These are phyloP conservation scores for Cryptococcus wingfieldii DNA, from an alignment of 1,284 basidiomycete genomes.

Conservation along the genomic window DNA sequence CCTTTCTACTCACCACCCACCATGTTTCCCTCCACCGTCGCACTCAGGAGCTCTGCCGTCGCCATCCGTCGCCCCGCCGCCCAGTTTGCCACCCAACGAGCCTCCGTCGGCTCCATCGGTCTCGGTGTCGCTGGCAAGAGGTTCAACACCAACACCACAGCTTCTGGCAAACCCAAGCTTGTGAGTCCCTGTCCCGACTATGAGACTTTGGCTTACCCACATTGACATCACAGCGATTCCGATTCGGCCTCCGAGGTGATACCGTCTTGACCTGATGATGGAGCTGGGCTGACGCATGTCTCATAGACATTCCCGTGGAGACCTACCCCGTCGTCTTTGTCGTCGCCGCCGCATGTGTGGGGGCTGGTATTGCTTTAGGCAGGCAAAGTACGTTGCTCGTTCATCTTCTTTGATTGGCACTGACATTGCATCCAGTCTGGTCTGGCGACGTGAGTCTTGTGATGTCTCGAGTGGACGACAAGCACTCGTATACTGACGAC, in stretches of 20 bases:
- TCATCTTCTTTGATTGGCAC: too few species aligned
- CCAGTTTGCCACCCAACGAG: constrained; percentile 5
- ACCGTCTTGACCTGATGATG: background rate
- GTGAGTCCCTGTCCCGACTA: constrained; percentile 21
- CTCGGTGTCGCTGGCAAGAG: constrained; percentile 26
- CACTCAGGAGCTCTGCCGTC: constrained; percentile 13
- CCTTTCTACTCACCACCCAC: background rate
- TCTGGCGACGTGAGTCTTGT: background rate
- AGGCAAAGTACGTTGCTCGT: constrained; percentile 19
- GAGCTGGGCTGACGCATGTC: background rate
- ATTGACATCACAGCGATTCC: constrained; percentile 35
- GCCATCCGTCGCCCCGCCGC: constrained; percentile 9
- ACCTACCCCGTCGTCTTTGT: constrained; percentile 48
- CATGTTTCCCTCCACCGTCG: constrained; percentile 20
- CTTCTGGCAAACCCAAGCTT: constrained; percentile 42
- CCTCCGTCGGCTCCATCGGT: constrained; percentile 10
- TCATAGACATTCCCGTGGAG: constrained; percentile 46
- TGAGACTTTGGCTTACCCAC: background rate
- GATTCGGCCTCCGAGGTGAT: constrained; percentile 39
- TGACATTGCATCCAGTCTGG: background rate
- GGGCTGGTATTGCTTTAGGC: constrained; percentile 35
- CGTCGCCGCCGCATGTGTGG: constrained; percentile 40
- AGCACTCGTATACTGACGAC: too few species aligned
- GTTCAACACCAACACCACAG: constrained; percentile 27
- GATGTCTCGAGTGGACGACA: too few species aligned